A percentile compares a stretch with the other conserved stretches of the same genome.
Conservation (phyloP, 2,329 filamentous ascomycete genomes). For the Trichoderma koningii region DNA sequence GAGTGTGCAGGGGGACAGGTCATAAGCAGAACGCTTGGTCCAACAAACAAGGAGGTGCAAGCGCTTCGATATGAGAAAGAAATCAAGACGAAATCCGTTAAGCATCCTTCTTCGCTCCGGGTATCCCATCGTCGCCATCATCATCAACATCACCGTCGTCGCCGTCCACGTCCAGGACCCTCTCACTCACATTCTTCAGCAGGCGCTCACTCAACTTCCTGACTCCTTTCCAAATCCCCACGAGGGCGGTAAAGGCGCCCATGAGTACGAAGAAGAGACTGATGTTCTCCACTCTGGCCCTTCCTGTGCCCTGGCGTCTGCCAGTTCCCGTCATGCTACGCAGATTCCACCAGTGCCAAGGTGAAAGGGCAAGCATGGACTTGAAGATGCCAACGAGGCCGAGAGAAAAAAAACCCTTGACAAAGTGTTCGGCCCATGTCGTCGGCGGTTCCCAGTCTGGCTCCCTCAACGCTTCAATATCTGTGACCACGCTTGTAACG, state of each 20-base stretch:
- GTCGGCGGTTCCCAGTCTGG: conserved; percentile 52
- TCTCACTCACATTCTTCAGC: conserved; percentile 77
- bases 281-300: conserved; percentile 75
- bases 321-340: conserved; percentile 58
- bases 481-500: conserved; percentile 49
- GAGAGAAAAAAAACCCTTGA: conserved; percentile 87
- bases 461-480: conserved; percentile 41
- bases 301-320: conserved; percentile 63
- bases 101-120: conserved; percentile 38
- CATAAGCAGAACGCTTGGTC: neutral
- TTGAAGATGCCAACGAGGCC: conserved; percentile 86
- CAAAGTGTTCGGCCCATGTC: conserved; percentile 79
- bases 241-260: conserved; percentile 77
- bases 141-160: conserved; percentile 51
- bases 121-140: conserved; percentile 43
- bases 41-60: neutral
- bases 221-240: conserved; percentile 82
- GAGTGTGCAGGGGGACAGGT: conserved; percentile 68
- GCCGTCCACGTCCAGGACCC: conserved; percentile 77
- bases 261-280: conserved; percentile 78
- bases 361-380: conserved; percentile 70
- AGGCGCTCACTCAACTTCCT: conserved; percentile 69
- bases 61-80: neutral
- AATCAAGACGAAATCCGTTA: conserved; percentile 29
- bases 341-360: conserved; percentile 77